Evolutionary conservation across 345 rosid species (phyloP), one percentile per base, ranked within the genome.

Genomic region (Streptanthus diversifolius): DNA sequence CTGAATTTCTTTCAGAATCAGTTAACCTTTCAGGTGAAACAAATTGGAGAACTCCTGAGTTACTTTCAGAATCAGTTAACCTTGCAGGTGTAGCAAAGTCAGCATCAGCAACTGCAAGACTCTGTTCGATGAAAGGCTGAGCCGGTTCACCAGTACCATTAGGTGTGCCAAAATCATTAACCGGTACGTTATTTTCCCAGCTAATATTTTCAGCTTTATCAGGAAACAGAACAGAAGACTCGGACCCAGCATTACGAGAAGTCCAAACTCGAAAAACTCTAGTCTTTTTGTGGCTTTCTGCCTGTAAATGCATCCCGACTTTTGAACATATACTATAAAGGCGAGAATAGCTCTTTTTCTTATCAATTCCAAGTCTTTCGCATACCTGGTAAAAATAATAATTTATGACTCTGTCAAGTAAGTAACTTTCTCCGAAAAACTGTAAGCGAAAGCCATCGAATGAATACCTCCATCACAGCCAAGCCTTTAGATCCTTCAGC

Each of bases 341-440:
- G 75, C 96, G 85, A 77, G 86, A 68, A 72, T 91, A 84, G 82
- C 83, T 86, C 82, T 74, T 88, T 78, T 91, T 95, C 80, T 86
- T 88, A 72, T 86, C 89, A 82, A 95, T 78, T 25, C 95, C 93
- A 81, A 90, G 95, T 82, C 87, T 90, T 64, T 79, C 86, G 52
- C 88, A 86, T 18, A 88, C 89, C 96, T 95, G 86, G 55, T 71
- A 78, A 59, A 59, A 72, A 19, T 68, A 69, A 51, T 43, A 65
- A 48, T 48, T 21, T 21, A 48, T 3, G 25, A 62, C 55, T 58
- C 43, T 66, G 7, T 58, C 10, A 58, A 49, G 19, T 40, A 55
- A 43, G 47, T 25, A 45, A 15, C 4, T 76, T 68, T 54, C 59
- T 70, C 30, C 18, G 4, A 36, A 43, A 47, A 39, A 8, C 47